Conservation (phyloP, 2,329 filamentous ascomycete genomes). For the Aspergillus sojae region DNA sequence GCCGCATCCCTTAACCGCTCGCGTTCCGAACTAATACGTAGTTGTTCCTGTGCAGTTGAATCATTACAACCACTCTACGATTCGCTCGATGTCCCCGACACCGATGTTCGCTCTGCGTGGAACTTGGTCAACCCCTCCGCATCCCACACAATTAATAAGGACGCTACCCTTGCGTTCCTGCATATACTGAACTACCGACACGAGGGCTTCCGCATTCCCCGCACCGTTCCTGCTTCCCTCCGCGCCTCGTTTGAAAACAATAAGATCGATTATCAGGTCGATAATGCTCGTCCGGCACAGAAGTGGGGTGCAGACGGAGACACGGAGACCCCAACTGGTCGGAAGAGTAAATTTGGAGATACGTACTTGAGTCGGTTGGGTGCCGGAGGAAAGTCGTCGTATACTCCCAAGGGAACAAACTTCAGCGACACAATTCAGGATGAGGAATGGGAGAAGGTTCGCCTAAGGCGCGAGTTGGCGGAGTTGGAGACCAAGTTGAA, state of each 20-base stretch:
- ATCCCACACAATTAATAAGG: constrained; percentile 82
- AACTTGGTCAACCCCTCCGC: constrained; percentile 95
- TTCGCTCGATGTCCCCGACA: constrained; percentile 65
- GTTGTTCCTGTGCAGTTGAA: constrained; percentile 59
- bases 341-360: constrained; percentile 96
- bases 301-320: constrained; percentile 80
- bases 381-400: constrained; percentile 71
- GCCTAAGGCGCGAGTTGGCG: constrained; percentile 86
- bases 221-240: constrained; percentile 87
- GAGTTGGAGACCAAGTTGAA: constrained; percentile 88
- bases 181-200: constrained; percentile 96
- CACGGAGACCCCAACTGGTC: constrained; percentile 78
- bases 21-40: constrained; percentile 11
- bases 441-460: constrained; percentile 94
- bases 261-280: constrained; percentile 93
- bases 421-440: constrained; percentile 83
- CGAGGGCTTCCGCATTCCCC: constrained; percentile 91
- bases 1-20: not conserved
- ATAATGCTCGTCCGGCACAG: constrained; percentile 70
- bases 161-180: constrained; percentile 89
- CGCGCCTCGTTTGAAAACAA: constrained; percentile 91
- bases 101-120: constrained; percentile 88
- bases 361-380: constrained; percentile 92
- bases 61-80: constrained; percentile 83
- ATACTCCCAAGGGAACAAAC: constrained; percentile 84